Conservation (phyloP, 2,329 filamentous ascomycete genomes). For the Chaetomium sp. region DNA sequence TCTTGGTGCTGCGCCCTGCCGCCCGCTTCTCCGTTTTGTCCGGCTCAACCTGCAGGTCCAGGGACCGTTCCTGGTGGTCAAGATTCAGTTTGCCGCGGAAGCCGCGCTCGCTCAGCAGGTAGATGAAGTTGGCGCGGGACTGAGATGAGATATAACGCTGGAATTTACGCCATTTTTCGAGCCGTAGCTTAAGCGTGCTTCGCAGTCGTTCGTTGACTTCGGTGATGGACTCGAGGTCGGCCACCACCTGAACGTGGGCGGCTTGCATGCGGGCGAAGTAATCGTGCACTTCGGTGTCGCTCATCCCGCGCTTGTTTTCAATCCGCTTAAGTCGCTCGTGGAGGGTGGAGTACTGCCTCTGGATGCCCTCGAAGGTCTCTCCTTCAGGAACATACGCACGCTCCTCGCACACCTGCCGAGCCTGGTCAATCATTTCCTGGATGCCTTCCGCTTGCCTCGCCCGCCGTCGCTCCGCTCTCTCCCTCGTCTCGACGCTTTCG, state of each 20-base stretch:
- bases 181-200: conserved; percentile 59
- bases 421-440: conserved; percentile 48
- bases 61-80: conserved; percentile 65
- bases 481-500: conserved; percentile 31
- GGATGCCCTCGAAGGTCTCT: conserved; percentile 54
- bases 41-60: conserved; percentile 72
- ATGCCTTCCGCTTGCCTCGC: conserved; percentile 44
- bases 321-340: conserved; percentile 52
- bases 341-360: conserved; percentile 49
- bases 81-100: conserved; percentile 78
- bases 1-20: conserved; percentile 77
- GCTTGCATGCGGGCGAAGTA: conserved; percentile 36
- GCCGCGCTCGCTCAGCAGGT: conserved; percentile 79
- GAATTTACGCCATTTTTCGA: conserved; percentile 73
- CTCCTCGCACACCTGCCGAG: conserved; percentile 43
- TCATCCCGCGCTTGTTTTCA: conserved; percentile 52
- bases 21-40: conserved; percentile 62
- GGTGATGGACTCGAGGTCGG: conserved; percentile 39
- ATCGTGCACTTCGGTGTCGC: conserved; percentile 57
- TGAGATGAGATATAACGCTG: conserved; percentile 78
- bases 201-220: conserved; percentile 40
- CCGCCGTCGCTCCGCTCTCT: conserved; percentile 39
- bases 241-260: conserved; percentile 36
- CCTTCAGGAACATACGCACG: conserved; percentile 58
- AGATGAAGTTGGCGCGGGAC: conserved; percentile 79